A percentile compares a stretch with the other conserved stretches of the same genome.
Evolutionary conservation across 2,329 filamentous ascomycete genomes (phyloP).

Genomic region (Trichophyton verrucosum): DNA sequence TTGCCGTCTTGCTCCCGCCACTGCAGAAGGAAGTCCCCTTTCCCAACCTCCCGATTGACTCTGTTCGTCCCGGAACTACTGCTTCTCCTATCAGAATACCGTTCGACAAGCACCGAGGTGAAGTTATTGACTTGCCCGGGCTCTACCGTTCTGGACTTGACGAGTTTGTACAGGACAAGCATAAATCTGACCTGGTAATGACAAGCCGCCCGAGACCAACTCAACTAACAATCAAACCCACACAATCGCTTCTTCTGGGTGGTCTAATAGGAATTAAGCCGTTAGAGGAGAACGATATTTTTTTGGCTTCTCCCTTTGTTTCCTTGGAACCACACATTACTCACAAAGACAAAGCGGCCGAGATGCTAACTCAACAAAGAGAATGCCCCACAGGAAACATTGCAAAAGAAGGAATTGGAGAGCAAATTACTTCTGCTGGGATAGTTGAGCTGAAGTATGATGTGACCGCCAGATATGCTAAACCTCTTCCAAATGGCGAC

Average conservation of each 20-base stretch:
- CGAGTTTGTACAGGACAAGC: constrained; percentile 53
- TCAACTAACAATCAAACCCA: constrained; percentile 59
- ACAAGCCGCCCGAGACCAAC: constrained; percentile 59
- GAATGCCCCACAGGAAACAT: constrained; percentile 53
- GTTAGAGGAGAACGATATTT: constrained; percentile 47
- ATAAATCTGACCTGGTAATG: constrained; percentile 64
- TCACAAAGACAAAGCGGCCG: constrained; percentile 63
- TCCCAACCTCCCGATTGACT: constrained; percentile 76
- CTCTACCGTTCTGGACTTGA: constrained; percentile 63
- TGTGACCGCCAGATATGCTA: constrained; percentile 59
- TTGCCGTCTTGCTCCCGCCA: constrained; percentile 50
- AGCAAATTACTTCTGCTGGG: constrained; percentile 57
- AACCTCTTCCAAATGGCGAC: not conserved
- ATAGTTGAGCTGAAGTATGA: constrained; percentile 65
- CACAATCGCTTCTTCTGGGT: constrained; percentile 70
- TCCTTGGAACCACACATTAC: constrained; percentile 67
- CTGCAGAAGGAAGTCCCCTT: constrained; percentile 59
- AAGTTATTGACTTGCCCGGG: constrained; percentile 86
- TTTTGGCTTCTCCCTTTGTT: constrained; percentile 79
- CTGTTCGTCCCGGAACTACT: constrained; percentile 79
- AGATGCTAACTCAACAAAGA: constrained; percentile 54
- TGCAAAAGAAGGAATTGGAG: constrained; percentile 44
- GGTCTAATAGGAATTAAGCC: constrained; percentile 84
- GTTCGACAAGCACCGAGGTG: constrained; percentile 64
- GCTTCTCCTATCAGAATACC: constrained; percentile 88